Conservation (phyloP, 1,284 basidiomycete species). For the Sporisorium sorghi region DNA sequence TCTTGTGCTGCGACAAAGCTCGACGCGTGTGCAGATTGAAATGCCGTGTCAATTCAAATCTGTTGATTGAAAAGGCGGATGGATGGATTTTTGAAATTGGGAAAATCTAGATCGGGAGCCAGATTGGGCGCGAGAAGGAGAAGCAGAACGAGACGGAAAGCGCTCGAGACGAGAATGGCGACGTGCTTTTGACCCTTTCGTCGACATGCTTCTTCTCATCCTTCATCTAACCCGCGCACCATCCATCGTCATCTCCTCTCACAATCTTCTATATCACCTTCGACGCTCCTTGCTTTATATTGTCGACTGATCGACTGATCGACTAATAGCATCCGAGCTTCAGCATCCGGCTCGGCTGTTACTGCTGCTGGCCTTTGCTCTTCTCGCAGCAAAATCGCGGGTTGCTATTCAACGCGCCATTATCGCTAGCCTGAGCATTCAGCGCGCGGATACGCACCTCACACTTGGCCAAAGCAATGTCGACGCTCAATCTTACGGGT, state of each 20-base stretch:
- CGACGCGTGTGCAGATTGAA: slow-evolving; percentile 14
- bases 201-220: slow-evolving; percentile 7
- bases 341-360: no score
- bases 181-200: neutral
- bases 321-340: no score
- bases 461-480: slow-evolving; percentile 16
- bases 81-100: slow-evolving; percentile 17
- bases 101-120: slow-evolving; percentile 10
- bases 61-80: neutral
- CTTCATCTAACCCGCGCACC: no score
- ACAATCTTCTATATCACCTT: neutral
- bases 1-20: slow-evolving; percentile 16
- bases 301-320: no score
- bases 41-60: slow-evolving; percentile 1
- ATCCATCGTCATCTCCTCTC: neutral
- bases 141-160: no score
- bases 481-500: slow-evolving; percentile 55
- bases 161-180: slow-evolving; percentile 7
- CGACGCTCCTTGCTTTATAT: neutral
- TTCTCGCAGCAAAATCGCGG: neutral
- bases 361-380: no score
- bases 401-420: neutral
- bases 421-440: neutral
- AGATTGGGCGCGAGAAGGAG: slow-evolving; percentile 5
- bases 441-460: neutral